Evolutionary conservation across 345 rosid genomes (phyloP).

Genomic region (Sisymbrium irio): DNA sequence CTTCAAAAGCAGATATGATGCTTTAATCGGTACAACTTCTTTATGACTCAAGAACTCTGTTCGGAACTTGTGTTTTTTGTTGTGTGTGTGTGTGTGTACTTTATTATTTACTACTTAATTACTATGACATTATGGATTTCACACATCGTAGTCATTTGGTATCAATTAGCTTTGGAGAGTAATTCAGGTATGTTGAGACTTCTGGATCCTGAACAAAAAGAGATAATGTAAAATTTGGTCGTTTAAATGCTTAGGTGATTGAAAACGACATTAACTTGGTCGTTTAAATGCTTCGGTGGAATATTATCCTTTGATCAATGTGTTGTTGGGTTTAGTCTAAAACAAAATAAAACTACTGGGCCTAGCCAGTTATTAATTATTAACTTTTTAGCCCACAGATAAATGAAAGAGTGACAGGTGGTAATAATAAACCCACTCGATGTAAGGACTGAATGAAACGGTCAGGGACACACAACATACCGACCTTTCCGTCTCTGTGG

Average conservation of each 20-base stretch:
- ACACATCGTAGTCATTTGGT: background rate
- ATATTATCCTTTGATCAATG: background rate
- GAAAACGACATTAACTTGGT: background rate
- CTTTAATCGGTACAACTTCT: slow-evolving; percentile 37
- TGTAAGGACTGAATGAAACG: background rate
- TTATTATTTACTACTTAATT: background rate
- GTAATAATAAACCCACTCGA: background rate
- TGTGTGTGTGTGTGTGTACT: background rate
- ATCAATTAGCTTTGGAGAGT: background rate
- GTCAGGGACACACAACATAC: background rate
- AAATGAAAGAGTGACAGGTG: background rate
- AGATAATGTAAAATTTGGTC: too few species aligned
- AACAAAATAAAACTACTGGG: background rate
- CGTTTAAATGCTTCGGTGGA: background rate
- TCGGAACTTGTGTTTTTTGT: background rate
- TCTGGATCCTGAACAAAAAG: too few species aligned
- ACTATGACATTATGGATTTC: slow-evolving; percentile 1
- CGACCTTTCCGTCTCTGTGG: background rate
- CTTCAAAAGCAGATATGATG: slow-evolving; percentile 76
- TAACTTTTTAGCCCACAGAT: background rate
- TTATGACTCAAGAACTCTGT: background rate
- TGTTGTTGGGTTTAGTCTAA: background rate
- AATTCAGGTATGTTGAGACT: background rate
- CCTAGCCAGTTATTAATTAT: background rate
- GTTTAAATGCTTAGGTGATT: too few species aligned